Evolutionary conservation across 2,329 filamentous ascomycete genomes (phyloP).

Genomic region (Diatrype stigma): DNA sequence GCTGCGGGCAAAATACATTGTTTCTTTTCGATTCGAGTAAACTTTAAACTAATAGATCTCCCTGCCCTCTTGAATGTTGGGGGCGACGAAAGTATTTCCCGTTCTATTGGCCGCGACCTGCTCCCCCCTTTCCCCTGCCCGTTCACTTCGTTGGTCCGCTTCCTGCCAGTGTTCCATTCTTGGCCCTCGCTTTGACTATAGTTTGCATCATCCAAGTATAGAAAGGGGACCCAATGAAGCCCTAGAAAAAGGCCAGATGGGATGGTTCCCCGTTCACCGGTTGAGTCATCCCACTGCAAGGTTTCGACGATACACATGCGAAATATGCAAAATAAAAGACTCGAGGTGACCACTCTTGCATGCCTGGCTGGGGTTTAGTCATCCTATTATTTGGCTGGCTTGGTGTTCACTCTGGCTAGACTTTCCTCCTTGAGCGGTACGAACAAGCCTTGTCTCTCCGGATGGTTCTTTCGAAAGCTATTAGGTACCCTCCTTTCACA

Average conservation of each 20-base stretch:
- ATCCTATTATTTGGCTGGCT: no score
- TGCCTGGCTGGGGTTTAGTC: not conserved
- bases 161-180: not conserved
- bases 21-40: no score
- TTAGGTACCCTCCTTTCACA: not conserved
- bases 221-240: not conserved
- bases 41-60: no score
- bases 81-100: not conserved
- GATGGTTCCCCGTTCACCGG: not conserved
- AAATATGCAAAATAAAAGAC: not conserved
- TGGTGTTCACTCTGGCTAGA: not conserved
- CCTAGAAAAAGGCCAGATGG: not conserved
- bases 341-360: not conserved
- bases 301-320: not conserved
- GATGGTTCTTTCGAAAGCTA: not conserved
- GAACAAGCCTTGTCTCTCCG: not conserved
- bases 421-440: not conserved
- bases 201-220: not conserved
- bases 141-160: no score
- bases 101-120: not conserved
- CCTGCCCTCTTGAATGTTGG: no score
- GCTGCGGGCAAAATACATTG: conserved; percentile 9
- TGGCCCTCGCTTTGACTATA: not conserved
- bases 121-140: not conserved
- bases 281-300: not conserved